Evolutionary conservation across 805 yeast genomes (phyloP), one percentile per base, ranked within the genome.

Genomic region (Hanseniaspora clermontiae): DNA sequence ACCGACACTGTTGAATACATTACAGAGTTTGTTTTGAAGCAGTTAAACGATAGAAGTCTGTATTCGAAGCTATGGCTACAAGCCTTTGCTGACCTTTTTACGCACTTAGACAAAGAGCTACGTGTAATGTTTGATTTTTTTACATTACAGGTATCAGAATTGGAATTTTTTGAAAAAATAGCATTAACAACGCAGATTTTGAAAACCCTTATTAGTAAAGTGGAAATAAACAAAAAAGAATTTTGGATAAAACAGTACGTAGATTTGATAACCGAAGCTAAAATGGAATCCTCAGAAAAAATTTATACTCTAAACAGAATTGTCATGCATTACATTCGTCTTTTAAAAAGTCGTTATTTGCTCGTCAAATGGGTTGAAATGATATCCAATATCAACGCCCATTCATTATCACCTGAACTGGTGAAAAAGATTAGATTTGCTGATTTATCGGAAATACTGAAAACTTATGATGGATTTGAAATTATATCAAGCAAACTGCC

Each of bases 341-440:
- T 3, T 19, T 29, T 19, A 2, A n/a, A 19, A 24, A n/a, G 45
- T 3, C 10, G 37, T 4, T 27, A 17, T 5, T 17, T 51, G 12
- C 9, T 51, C 19, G 34, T 17, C n/a, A 51, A 51, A 17, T 51
- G 55, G 55, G 17, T 51, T 37, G 55, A 51, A 15, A 20, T 45
- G 38, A n/a, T 51, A 8, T 43, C 55, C 9, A 51, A 51, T 37
- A 12, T 51, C 5, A 37, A 43, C 17, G 10, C 29, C 31, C 17
- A n/a, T 8, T 37, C 50, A 17, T n/a, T 51, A 14, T 39, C 48
- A 10, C 12, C 15, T 8, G 45, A 36, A 12, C 40, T 51, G 10
- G 7, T 51, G n/a, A 8, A 2, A 27, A 24, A 51, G 11, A 51
- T 51, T 7, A 51, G 55, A 27, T 36, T 11, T 17, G 17, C 14